These are phyloP conservation scores for Pyricularia pennisetigena DNA, from an alignment of 2,329 filamentous ascomycete species.

Conservation along the genomic window DNA sequence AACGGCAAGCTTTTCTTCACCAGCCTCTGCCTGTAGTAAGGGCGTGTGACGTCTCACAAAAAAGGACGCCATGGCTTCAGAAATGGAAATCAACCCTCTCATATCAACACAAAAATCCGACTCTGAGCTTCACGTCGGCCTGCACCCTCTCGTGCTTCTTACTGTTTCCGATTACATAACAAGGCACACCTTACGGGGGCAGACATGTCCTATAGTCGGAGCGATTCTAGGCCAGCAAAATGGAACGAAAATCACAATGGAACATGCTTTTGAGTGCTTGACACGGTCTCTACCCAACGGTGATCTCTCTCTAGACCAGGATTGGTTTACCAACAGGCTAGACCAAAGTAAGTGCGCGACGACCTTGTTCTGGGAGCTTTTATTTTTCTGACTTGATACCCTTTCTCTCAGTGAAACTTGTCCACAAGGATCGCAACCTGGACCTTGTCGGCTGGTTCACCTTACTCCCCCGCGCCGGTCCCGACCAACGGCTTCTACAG, in stretches of 20 bases:
- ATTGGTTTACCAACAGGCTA: conserved; percentile 68
- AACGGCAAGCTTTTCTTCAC: background rate
- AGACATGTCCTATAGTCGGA: conserved; percentile 69
- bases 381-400: background rate
- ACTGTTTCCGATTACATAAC: conserved; percentile 97
- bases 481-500: conserved; percentile 56
- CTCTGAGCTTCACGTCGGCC: conserved; percentile 69
- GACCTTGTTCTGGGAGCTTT: background rate
- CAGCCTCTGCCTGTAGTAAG: background rate
- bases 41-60: background rate
- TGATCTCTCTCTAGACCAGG: conserved; percentile 51
- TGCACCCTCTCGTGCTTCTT: conserved; percentile 91
- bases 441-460: conserved; percentile 93
- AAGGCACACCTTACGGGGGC: conserved; percentile 70
- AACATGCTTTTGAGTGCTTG: conserved; percentile 84
- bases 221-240: conserved; percentile 87
- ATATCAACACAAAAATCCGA: conserved; percentile 57
- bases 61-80: background rate
- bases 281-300: conserved; percentile 39
- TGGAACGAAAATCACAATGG: conserved; percentile 81
- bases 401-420: conserved; percentile 61
- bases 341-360: conserved; percentile 62
- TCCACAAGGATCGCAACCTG: conserved; percentile 75
- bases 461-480: conserved; percentile 62
- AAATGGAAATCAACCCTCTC: conserved; percentile 38